A percentile compares a stretch with the other conserved stretches of the same genome.
These are phyloP conservation scores for Volutella citrinella DNA, from an alignment of 2,329 filamentous ascomycete genomes.

Conservation along the genomic window DNA sequence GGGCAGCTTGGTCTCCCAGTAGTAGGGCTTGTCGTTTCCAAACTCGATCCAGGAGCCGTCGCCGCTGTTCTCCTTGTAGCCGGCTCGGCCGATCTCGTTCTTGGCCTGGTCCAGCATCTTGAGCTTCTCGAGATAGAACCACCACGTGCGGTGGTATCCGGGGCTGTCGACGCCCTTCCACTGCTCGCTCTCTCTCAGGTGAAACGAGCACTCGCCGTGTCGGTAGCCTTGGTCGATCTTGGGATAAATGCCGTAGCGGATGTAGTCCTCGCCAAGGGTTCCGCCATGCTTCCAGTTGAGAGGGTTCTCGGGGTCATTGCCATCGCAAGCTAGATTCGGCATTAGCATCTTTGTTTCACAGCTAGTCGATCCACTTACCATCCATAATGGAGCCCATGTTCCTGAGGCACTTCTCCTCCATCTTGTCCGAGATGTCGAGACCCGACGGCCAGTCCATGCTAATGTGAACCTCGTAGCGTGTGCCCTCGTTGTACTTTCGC, in stretches of 20 bases:
- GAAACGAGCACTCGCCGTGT: conserved; percentile 1
- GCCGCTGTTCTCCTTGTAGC: conserved; percentile 1
- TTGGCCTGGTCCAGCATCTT: conserved; percentile 1
- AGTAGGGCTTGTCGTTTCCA: neutral
- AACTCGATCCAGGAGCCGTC: neutral
- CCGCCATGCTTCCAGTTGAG: conserved; percentile 5
- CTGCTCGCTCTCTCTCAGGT: conserved; percentile 1
- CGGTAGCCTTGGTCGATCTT: conserved; percentile 2
- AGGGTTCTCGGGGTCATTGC: neutral
- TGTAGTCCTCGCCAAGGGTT: neutral
- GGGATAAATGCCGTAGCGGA: conserved; percentile 1
- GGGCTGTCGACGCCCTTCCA: neutral
- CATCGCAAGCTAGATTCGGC: too few species aligned
- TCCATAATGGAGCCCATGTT: too few species aligned
- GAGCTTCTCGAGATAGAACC: conserved; percentile 1
- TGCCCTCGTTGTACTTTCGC: neutral
- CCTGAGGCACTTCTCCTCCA: neutral
- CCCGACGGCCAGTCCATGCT: neutral
- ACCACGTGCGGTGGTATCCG: neutral
- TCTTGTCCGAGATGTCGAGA: too few species aligned
- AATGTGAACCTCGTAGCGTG: neutral
- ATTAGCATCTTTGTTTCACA: too few species aligned
- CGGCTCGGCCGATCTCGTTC: conserved; percentile 2
- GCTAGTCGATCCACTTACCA: too few species aligned
- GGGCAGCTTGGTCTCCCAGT: conserved; percentile 1